These are phyloP conservation scores for Aegilops longissima DNA, from an alignment of 176 grass and related monocot species.

Conservation along the genomic window DNA sequence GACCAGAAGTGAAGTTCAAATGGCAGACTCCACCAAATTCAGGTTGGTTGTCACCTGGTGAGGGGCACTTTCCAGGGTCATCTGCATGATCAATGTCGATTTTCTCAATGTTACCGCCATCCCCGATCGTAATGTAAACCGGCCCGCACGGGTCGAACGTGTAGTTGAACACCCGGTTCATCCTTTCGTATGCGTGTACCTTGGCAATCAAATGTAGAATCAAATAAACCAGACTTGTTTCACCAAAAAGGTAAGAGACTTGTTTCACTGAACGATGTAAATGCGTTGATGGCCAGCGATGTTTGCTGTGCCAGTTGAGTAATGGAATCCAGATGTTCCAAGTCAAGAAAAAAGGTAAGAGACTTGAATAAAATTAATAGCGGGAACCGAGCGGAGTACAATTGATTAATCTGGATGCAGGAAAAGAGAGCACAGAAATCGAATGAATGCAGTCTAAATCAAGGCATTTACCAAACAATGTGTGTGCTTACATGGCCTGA, in stretches of 20 bases:
- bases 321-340: too few relatives aligned
- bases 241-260: not conserved
- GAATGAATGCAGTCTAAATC: not conserved
- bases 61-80: constrained; percentile 75
- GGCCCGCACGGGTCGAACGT: constrained; percentile 71
- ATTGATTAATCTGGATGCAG: not conserved
- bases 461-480: not conserved
- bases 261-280: not conserved
- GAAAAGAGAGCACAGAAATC: not conserved
- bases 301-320: too few relatives aligned
- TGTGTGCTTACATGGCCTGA: constrained; percentile 66
- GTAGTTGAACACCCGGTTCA: constrained; percentile 91
- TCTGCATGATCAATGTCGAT: constrained; percentile 72
- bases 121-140: constrained; percentile 78
- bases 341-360: not conserved
- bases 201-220: constrained; percentile 9
- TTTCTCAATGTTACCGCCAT: constrained; percentile 91
- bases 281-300: too few relatives aligned
- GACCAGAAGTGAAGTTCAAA: constrained; percentile 74
- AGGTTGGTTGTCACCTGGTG: constrained; percentile 51
- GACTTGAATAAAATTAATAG: not conserved
- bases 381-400: too few relatives aligned
- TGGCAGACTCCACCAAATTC: constrained; percentile 88
- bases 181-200: constrained; percentile 92
- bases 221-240: not conserved